Evolutionary conservation across 805 yeast species (phyloP).

Genomic region (Saturnispora galanensis): DNA sequence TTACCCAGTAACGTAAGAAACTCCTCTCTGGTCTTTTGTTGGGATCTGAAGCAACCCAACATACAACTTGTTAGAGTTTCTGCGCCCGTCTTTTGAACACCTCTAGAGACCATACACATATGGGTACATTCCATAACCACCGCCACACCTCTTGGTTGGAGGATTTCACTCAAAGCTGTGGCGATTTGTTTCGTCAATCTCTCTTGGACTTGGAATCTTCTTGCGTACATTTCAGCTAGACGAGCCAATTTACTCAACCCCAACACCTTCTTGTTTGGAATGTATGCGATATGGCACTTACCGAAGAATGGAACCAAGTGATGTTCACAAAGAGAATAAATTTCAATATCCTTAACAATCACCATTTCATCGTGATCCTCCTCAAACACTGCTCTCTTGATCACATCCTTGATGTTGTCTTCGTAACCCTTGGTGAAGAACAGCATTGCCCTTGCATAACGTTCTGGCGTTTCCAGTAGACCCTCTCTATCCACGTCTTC

Average conservation of each 20-base stretch:
- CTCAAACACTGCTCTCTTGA: conserved; percentile 91
- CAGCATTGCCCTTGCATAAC: conserved; percentile 95
- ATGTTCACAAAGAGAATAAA: conserved; percentile 91
- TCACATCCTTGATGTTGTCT: conserved; percentile 83
- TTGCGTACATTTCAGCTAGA: conserved; percentile 91
- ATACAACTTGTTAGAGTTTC: conserved; percentile 91
- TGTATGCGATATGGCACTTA: conserved; percentile 95
- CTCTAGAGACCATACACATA: conserved; percentile 99
- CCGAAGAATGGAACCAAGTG: conserved; percentile 97
- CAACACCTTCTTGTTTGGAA: conserved; percentile 86
- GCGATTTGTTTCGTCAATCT: conserved; percentile 95
- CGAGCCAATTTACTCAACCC: conserved; percentile 92
- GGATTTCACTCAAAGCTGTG: conserved; percentile 82
- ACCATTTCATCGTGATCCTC: conserved; percentile 99
- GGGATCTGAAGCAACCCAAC: conserved; percentile 91
- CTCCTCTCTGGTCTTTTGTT: conserved; percentile 94
- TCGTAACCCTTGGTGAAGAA: conserved; percentile 95
- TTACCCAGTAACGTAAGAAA: conserved; percentile 74
- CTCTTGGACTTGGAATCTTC: conserved; percentile 97
- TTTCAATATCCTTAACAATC: conserved; percentile 88
- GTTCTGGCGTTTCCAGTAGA: conserved; percentile 82
- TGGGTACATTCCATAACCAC: conserved; percentile 97
- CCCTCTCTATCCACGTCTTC: conserved; percentile 90
- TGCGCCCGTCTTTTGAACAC: conserved; percentile 92
- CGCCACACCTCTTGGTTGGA: conserved; percentile 94